Conservation (phyloP, 1,139 yeast species). For the Yamadazyma conglobata region DNA sequence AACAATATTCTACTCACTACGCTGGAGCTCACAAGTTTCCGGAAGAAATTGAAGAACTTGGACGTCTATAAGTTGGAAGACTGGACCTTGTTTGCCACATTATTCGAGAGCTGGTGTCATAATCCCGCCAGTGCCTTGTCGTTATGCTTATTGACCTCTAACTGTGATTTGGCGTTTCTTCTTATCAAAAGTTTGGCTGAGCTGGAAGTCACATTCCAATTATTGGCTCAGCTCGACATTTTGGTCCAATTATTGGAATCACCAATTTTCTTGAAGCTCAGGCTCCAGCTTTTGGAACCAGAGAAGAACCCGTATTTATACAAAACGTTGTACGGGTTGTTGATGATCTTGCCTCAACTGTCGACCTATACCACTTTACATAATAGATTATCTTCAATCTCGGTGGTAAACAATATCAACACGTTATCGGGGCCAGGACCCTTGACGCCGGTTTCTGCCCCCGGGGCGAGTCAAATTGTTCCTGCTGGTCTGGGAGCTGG, state of each 20-base stretch:
- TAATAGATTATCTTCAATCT: slow-evolving; percentile 61
- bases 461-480: slow-evolving; percentile 12
- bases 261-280: slow-evolving; percentile 83
- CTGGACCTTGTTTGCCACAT: slow-evolving; percentile 65
- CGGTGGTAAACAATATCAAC: slow-evolving; percentile 22
- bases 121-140: slow-evolving; percentile 88
- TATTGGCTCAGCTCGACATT: slow-evolving; percentile 74
- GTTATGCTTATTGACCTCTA: slow-evolving; percentile 80
- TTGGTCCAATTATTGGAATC: slow-evolving; percentile 73
- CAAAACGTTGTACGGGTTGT: slow-evolving; percentile 85
- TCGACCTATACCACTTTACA: slow-evolving; percentile 82
- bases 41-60: slow-evolving; percentile 58
- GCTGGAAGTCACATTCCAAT: slow-evolving; percentile 67
- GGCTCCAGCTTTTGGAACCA: slow-evolving; percentile 86
- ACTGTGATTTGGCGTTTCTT: slow-evolving; percentile 82
- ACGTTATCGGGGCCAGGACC: slow-evolving; percentile 13
- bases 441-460: slow-evolving; percentile 22
- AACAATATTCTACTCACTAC: slow-evolving; percentile 88
- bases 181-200: slow-evolving; percentile 75
- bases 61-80: slow-evolving; percentile 55
- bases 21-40: slow-evolving; percentile 68
- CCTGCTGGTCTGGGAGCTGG: slow-evolving; percentile 13
- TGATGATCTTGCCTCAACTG: slow-evolving; percentile 95
- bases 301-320: slow-evolving; percentile 77
- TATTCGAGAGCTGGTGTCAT: slow-evolving; percentile 91